Base-by-base conservation (phyloP, 2,329 filamentous ascomycete species). In the Diplodia mutila region DNA sequence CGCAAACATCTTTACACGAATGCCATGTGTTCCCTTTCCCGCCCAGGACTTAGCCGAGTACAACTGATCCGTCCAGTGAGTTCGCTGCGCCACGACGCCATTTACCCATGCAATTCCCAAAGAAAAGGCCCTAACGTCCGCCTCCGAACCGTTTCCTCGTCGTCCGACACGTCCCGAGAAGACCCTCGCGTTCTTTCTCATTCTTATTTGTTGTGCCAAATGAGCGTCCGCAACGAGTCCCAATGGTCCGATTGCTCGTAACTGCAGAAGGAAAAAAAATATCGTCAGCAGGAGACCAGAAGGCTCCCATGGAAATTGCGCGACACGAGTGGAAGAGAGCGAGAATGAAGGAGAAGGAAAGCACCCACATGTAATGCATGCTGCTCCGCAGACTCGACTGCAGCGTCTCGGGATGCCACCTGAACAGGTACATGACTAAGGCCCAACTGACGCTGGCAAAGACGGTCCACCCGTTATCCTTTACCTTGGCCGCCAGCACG, bases 381-480 rank as follows among this genome's bases (percentile, higher is more conserved):
- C 93, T 97, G 81, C 89, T 94, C 78, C 93, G 87, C 84, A 99
- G 81, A 79, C 94, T 97, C 69, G 90, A 88, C 85, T 97, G 95
- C 76, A 99, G 86, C 67, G 91, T 92, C 74, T 96, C 92, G 5
- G 95, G 93, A 82, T 98, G 90, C 87, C 91, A 92, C 74, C 91
- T 87, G 84, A 97, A 99, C 69, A 99, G 81, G 82, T 94, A 93
- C 95, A 99, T 99, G 71, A 99, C 93, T 75, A 89, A 84, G 4
- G 90, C 95, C 95, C 95, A 99, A 75, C 91, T 96, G 71, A 94
- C 75, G 73, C 90, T 91, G 51, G 95, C 94, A 81, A 99, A 99
- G 1, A 90, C 90, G 1, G 94, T 93, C 94, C 95, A 99, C 66
- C 92, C 92, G 76, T 94, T 90, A 77, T 80, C 76, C 55, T 78